These are phyloP conservation scores for Pulveroboletus ravenelii DNA, from an alignment of 768 basidiomycete genomes.

Conservation along the genomic window DNA sequence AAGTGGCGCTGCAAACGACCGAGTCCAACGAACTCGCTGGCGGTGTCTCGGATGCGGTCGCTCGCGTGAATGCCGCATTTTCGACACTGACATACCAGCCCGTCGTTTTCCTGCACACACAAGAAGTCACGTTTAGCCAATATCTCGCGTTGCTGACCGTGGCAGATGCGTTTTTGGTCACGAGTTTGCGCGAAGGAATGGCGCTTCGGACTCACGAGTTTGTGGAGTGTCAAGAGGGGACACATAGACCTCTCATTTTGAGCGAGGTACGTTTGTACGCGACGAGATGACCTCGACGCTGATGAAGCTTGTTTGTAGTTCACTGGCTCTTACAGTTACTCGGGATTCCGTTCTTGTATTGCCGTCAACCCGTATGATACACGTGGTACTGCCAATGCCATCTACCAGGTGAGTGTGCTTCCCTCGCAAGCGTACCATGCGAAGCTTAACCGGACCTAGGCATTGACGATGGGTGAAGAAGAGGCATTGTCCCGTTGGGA, in stretches of 20 bases:
- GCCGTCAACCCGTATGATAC: constrained; percentile 85
- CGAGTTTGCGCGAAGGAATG: constrained; percentile 86
- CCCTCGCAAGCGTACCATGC: background rate
- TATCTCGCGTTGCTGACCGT: constrained; percentile 78
- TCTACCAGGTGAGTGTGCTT: constrained; percentile 41
- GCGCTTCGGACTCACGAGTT: constrained; percentile 76
- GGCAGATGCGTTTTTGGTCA: constrained; percentile 82
- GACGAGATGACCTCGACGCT: background rate
- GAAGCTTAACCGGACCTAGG: constrained; percentile 29
- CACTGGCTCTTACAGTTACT: constrained; percentile 81
- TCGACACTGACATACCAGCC: constrained; percentile 86
- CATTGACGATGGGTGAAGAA: constrained; percentile 68
- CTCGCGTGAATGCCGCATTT: constrained; percentile 78
- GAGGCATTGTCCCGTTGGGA: constrained; percentile 76
- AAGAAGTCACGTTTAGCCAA: constrained; percentile 80
- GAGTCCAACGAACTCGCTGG: constrained; percentile 71
- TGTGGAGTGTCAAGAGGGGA: constrained; percentile 76
- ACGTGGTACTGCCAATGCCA: constrained; percentile 79
- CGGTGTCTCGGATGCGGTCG: constrained; percentile 64
- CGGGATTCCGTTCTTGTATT: constrained; percentile 82
- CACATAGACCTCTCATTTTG: constrained; percentile 66
- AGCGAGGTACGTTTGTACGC: constrained; percentile 54
- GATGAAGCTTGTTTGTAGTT: constrained; percentile 42
- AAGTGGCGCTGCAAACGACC: constrained; percentile 82
- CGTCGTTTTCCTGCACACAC: constrained; percentile 79